These are phyloP conservation scores for Erodium texanum DNA, from an alignment of 441 rosid genomes.

Conservation along the genomic window DNA sequence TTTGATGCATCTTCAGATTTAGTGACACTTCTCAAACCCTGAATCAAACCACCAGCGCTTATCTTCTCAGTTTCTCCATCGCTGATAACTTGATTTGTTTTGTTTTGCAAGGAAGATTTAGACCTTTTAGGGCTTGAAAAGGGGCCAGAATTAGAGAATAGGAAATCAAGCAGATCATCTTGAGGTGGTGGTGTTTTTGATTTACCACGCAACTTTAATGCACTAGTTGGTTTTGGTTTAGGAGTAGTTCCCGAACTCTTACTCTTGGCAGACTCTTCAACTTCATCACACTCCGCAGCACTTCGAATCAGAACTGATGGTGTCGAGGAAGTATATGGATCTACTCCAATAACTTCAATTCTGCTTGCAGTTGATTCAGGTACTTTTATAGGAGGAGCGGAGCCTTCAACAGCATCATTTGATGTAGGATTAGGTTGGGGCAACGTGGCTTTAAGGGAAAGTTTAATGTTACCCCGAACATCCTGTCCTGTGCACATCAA, in stretches of 20 bases:
- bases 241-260: slow-evolving; percentile 27
- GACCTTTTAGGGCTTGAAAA: slow-evolving; percentile 22
- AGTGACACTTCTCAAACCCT: not conserved
- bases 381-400: slow-evolving; percentile 29
- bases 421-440: slow-evolving; percentile 27
- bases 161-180: slow-evolving; percentile 19
- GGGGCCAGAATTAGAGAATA: slow-evolving; percentile 17
- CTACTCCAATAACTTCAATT: not conserved
- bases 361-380: slow-evolving; percentile 23
- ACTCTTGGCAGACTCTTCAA: slow-evolving; percentile 38
- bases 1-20: not conserved
- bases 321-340: slow-evolving; percentile 27
- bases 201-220: no score
- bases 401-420: slow-evolving; percentile 24
- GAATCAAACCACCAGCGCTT: not conserved
- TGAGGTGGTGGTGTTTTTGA: slow-evolving; percentile 19
- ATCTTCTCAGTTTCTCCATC: not conserved
- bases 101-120: slow-evolving; percentile 18
- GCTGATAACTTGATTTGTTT: slow-evolving; percentile 9
- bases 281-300: slow-evolving; percentile 80
- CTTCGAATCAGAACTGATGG: slow-evolving; percentile 74
- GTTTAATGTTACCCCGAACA: slow-evolving; percentile 86
- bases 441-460: slow-evolving; percentile 66
- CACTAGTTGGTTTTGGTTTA: no score
- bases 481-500: slow-evolving; percentile 86